Evolutionary conservation across 2,329 filamentous ascomycete genomes (phyloP).

Genomic region (Pyrenophora teres): DNA sequence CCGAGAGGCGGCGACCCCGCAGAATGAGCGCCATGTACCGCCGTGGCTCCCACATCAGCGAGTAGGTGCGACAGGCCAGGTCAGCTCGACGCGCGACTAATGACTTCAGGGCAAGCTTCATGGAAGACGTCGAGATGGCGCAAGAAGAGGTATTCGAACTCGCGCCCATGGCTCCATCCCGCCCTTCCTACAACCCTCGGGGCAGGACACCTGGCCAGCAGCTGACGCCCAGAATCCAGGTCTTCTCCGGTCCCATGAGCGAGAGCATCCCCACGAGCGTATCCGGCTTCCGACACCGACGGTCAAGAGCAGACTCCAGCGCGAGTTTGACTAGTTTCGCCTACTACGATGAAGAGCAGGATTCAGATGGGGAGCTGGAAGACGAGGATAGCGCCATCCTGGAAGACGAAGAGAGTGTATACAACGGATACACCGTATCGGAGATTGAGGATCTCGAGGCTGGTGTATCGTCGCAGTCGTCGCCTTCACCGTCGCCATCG

Average conservation of each 20-base stretch:
- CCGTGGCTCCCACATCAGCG: slow-evolving; percentile 67
- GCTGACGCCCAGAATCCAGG: slow-evolving; percentile 53
- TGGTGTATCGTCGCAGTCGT: slow-evolving; percentile 27
- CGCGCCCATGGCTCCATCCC: slow-evolving; percentile 28
- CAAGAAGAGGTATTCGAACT: slow-evolving; percentile 76
- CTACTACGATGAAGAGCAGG: slow-evolving; percentile 78
- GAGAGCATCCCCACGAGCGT: slow-evolving; percentile 95
- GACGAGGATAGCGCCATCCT: slow-evolving; percentile 33
- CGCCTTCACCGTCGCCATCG: slow-evolving; percentile 26
- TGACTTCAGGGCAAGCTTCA: slow-evolving; percentile 63
- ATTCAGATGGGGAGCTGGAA: slow-evolving; percentile 45
- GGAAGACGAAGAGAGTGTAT: slow-evolving; percentile 41
- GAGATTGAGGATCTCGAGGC: slow-evolving; percentile 57
- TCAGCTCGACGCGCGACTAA: slow-evolving; percentile 7
- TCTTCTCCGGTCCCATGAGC: slow-evolving; percentile 90
- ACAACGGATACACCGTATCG: slow-evolving; percentile 47
- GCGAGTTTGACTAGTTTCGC: slow-evolving; percentile 72
- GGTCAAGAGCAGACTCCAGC: slow-evolving; percentile 78
- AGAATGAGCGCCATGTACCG: slow-evolving; percentile 60
- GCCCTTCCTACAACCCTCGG: slow-evolving; percentile 9
- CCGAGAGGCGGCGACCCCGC: slow-evolving; percentile 41
- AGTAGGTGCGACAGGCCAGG: slow-evolving; percentile 32
- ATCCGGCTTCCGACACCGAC: slow-evolving; percentile 87
- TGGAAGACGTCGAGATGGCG: slow-evolving; percentile 98
- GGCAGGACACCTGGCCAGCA: slow-evolving; percentile 31